A percentile compares a stretch with the other conserved stretches of the same genome.
Evolutionary conservation across 1,284 basidiomycete species (phyloP).

Genomic region (Leccinum solheimii): DNA sequence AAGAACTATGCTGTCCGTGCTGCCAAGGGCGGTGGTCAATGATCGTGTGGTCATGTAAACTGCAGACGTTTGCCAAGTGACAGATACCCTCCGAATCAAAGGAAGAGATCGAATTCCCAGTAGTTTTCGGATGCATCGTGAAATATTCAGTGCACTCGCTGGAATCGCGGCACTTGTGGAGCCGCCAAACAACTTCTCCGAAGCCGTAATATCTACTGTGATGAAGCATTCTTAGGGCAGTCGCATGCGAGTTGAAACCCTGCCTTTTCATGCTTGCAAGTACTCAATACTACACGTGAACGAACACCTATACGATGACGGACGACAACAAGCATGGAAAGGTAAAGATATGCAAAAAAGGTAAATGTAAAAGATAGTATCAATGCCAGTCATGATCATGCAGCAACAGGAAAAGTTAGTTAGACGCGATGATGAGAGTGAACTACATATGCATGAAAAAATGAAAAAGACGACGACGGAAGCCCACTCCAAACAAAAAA

Average conservation of each 20-base stretch:
- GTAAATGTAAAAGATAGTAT: background rate
- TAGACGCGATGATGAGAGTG: background rate
- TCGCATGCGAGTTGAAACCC: background rate
- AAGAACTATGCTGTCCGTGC: slow-evolving; percentile 24
- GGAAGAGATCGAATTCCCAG: background rate
- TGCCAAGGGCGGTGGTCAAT: slow-evolving; percentile 16
- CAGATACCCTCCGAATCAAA: background rate
- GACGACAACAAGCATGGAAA: background rate
- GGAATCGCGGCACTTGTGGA: background rate
- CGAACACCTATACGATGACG: background rate
- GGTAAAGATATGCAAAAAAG: background rate
- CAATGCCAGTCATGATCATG: slow-evolving; percentile 12
- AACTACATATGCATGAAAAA: slow-evolving; percentile 3
- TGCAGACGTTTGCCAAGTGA: background rate
- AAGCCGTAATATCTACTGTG: background rate
- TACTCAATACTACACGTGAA: slow-evolving; percentile 19
- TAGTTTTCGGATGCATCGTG: background rate
- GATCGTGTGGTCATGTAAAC: background rate
- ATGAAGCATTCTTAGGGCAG: background rate
- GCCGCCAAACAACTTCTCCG: background rate
- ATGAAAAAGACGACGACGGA: background rate
- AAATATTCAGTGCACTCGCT: background rate
- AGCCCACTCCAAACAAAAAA: background rate
- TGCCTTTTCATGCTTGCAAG: background rate
- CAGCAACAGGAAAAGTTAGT: background rate